Base-by-base conservation (phyloP, 805 yeast species). In the Myxozyma mucilagina region DNA sequence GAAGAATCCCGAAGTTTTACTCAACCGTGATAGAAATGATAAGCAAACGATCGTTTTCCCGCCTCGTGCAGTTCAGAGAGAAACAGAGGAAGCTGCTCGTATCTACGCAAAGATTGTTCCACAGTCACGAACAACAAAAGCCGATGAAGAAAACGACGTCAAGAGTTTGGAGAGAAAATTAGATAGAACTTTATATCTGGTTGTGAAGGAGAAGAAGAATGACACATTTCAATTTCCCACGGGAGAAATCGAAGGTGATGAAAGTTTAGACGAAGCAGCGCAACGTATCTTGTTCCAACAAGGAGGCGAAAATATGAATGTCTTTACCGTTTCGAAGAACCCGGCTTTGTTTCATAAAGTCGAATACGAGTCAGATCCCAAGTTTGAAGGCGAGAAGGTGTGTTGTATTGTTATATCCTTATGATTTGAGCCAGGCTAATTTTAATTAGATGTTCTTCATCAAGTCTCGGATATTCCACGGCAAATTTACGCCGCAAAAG, bases 301-400 rank as follows among this genome's bases (percentile, higher is more conserved):
- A 20, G 97, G 97, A 18, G 96, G 97, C 36, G 82, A 79, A 10
- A 73, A 80, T 57, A 82, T 94, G 72, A 88, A 90, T 75, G 87
- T 90, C 47, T 93, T 96, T 89, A 84, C 88, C 20, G 96, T 94
- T n/a, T 90, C 98, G 29, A 84, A 83, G 59, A 87, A 87, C 4
- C 98, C 99, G 44, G 87, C 92, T 45, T 91, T 86, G 47, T 84
- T 87, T 1, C 71, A 87, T 64, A 79, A 83, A 67, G 80, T 77
- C 63, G 53, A 67, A 13, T 70, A 71, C 38, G 51, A 69, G 32
- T 42, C 57, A 11, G 53, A 34, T 6, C 47, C 18, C 8, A 32
- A 20, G 16, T 48, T 31, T 43, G 29, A 24, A 0, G 66, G 64
- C 6, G 60, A 60, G 11, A 62, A 61, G 54, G 65, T 57, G 45